Conservation (phyloP, 495 filamentous ascomycete genomes). For the Hypoxylon intermedium region DNA sequence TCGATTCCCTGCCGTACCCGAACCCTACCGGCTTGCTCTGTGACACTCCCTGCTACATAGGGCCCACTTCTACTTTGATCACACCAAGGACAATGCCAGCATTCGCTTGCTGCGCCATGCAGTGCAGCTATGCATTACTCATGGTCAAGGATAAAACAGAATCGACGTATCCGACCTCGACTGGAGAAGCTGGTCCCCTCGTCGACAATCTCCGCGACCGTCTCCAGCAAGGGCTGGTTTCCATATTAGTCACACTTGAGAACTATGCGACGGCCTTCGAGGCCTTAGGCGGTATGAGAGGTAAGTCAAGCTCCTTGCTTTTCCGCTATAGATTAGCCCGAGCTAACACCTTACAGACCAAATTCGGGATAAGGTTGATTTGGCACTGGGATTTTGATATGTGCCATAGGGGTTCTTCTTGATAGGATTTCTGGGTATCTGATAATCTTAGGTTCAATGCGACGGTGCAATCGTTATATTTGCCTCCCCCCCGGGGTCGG, state of each 20-base stretch:
- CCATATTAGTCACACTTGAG: constrained; percentile 57
- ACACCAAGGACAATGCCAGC: constrained; percentile 65
- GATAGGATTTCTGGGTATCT: background rate
- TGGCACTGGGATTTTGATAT: constrained; percentile 34
- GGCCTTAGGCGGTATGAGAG: constrained; percentile 68
- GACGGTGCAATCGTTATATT: constrained; percentile 24
- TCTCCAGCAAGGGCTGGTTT: constrained; percentile 60
- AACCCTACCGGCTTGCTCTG: constrained; percentile 47
- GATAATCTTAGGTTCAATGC: background rate
- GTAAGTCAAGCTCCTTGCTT: constrained; percentile 40
- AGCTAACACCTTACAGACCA: constrained; percentile 34
- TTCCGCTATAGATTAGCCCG: background rate
- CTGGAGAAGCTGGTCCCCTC: constrained; percentile 44
- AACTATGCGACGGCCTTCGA: constrained; percentile 68
- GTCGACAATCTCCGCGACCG: constrained; percentile 57
- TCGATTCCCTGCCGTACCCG: constrained; percentile 59
- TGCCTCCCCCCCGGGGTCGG: no score
- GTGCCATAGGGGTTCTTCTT: no score
- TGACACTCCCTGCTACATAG: constrained; percentile 43
- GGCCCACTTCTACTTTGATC: constrained; percentile 34
- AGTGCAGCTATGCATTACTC: constrained; percentile 66
- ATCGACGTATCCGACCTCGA: constrained; percentile 48
- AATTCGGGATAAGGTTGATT: constrained; percentile 44
- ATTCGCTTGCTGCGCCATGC: constrained; percentile 69
- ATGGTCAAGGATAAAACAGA: constrained; percentile 63